Evolutionary conservation across 2,329 filamentous ascomycete genomes (phyloP).

Genomic region (Hymenotorrendiella dingleyae): DNA sequence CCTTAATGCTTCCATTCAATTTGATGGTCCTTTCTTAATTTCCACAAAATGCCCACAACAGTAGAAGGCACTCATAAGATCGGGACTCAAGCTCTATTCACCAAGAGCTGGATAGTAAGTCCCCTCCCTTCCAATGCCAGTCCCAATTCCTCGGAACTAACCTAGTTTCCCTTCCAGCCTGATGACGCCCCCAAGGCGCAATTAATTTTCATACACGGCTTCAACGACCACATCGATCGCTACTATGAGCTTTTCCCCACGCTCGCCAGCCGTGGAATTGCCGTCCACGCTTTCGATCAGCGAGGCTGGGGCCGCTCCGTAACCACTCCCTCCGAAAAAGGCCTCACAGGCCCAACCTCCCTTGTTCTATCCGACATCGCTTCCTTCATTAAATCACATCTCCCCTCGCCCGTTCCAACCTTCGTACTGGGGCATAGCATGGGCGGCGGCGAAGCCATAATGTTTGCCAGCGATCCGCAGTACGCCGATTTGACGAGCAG

Average conservation of each 20-base stretch:
- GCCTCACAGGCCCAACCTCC: conserved; percentile 67
- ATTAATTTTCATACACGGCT: conserved; percentile 81
- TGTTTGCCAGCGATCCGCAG: conserved; percentile 44
- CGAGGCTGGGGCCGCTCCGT: conserved; percentile 81
- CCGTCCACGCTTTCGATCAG: conserved; percentile 76
- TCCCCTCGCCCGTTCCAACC: conserved; percentile 51
- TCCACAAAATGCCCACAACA: conserved; percentile 27
- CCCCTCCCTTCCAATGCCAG: neutral
- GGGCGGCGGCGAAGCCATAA: conserved; percentile 75
- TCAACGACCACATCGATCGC: conserved; percentile 76
- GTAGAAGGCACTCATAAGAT: conserved; percentile 28
- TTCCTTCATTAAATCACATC: conserved; percentile 60
- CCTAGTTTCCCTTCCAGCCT: conserved; percentile 21
- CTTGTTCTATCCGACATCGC: conserved; percentile 73
- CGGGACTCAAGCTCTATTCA: conserved; percentile 27
- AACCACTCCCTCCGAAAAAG: conserved; percentile 53
- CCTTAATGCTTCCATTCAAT: too few relatives aligned
- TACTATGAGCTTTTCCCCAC: conserved; percentile 70
- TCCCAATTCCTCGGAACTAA: conserved; percentile 2
- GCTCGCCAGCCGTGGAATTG: conserved; percentile 66
- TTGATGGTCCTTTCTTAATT: too few relatives aligned
- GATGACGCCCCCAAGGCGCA: conserved; percentile 50
- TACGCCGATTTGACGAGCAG: conserved; percentile 50
- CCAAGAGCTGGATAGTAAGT: conserved; percentile 30
- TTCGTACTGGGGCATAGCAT: conserved; percentile 90